Base-by-base conservation (phyloP, 2,329 filamentous ascomycete species). In the Talaromyces piceae region DNA sequence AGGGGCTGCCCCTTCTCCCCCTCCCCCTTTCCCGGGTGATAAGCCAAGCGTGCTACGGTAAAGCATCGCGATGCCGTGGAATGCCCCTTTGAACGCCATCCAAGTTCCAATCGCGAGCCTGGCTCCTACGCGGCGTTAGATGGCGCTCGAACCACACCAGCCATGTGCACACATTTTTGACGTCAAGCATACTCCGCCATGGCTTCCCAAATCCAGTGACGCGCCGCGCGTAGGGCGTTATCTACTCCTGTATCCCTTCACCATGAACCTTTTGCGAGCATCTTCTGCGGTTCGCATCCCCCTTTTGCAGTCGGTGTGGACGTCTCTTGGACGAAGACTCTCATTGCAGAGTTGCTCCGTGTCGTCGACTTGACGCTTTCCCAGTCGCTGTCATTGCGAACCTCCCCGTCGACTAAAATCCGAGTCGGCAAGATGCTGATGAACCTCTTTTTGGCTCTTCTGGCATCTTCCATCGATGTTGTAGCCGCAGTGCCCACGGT, bases 151-250 rank as follows among this genome's bases (percentile, higher is more conserved):
- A 39, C 39, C 61, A 61, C 55, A 56, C 60, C 55, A 61, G 59
- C 59, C 59, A 60, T 58, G 58, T 58, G 57, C 63, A 67, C 66
- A 64, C 62, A 64, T 63, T 50, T 47, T 58, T 67, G 65, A 68
- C 60, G 63, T 67, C 59, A 56, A 64, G 57, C 63, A 69, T 69
- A 68, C 64, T 61, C 57, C 67, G 61, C 60, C 55, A 69, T 68
- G 66, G 64, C 66, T 69, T 62, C 59, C 54, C 57, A 52, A 53
- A 62, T 66, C 61, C 64, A 62, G 61, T 51, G 54, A 55, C 59
- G 58, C 54, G 57, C 58, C 59, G 58, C 65, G 60, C 61, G 65
- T 58, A 56, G 55, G 59, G 63, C 62, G 62, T 62, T 63, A 58
- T 58, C 54, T 50, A 54, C 54, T 46, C 41, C 51, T 47, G 48